Evolutionary conservation across 305 asterid genomes (phyloP).

Genomic region (Rubia tinctorum): DNA sequence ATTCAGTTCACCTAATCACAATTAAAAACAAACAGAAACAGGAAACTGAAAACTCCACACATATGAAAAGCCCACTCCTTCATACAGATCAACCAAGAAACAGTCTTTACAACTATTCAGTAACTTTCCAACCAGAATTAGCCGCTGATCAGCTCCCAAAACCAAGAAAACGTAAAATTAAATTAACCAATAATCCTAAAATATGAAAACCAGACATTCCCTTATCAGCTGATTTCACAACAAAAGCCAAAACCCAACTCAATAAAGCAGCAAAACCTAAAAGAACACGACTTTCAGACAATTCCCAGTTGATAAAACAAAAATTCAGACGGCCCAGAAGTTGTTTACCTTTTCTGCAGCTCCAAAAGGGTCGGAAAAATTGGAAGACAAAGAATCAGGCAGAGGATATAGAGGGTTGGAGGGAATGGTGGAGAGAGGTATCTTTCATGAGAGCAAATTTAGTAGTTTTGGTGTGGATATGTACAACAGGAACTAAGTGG

Average conservation of each 20-base stretch:
- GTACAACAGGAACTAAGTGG: neutral
- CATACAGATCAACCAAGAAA: neutral
- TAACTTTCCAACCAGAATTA: neutral
- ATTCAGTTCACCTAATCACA: neutral
- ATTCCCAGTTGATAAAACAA: neutral
- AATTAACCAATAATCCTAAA: neutral
- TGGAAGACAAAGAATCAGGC: neutral
- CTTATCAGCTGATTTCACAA: neutral
- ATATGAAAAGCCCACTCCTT: neutral
- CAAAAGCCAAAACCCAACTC: neutral
- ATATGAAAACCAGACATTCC: neutral
- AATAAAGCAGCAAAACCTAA: neutral
- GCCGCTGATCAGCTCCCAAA: neutral
- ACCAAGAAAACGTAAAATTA: neutral
- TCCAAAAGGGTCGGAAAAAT: neutral
- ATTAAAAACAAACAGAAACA: neutral
- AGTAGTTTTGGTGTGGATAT: neutral
- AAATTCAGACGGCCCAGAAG: constrained; percentile 1
- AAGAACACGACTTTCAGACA: neutral
- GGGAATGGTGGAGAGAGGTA: constrained; percentile 1
- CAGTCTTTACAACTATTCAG: neutral
- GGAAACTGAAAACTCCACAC: neutral
- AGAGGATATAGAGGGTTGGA: neutral
- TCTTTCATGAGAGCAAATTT: neutral
- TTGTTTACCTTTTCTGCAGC: neutral